Conservation (phyloP, 2,329 filamentous ascomycete genomes). For the Beauveria sp. region DNA sequence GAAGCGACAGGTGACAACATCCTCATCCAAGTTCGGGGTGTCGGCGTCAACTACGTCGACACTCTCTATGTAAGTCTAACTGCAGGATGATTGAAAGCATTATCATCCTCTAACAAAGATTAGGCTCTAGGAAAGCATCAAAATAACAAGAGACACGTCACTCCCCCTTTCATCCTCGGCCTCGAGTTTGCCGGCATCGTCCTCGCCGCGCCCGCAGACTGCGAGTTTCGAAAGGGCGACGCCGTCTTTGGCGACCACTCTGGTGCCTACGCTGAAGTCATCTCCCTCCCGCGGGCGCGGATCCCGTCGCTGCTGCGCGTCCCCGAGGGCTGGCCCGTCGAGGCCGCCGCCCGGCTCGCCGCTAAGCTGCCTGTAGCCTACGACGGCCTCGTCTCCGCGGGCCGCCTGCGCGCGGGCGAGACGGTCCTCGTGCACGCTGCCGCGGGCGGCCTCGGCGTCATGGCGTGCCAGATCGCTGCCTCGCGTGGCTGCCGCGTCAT, state of each 20-base stretch:
- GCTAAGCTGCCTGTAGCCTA: slow-evolving; percentile 47
- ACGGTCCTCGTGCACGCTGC: slow-evolving; percentile 48
- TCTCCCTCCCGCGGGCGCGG: slow-evolving; percentile 30
- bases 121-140: slow-evolving; percentile 49
- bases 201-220: slow-evolving; percentile 26
- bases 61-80: slow-evolving; percentile 39
- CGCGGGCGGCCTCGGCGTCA: slow-evolving; percentile 46
- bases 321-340: slow-evolving; percentile 36
- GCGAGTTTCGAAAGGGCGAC: slow-evolving; percentile 36
- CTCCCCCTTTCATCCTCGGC: slow-evolving; percentile 50
- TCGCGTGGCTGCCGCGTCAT: slow-evolving; percentile 45
- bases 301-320: slow-evolving; percentile 30
- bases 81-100: neutral
- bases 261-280: slow-evolving; percentile 45
- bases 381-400: slow-evolving; percentile 37
- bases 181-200: slow-evolving; percentile 54
- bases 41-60: slow-evolving; percentile 53
- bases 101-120: neutral
- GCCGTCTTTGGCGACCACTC: slow-evolving; percentile 44
- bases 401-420: slow-evolving; percentile 34
- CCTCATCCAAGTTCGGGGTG: slow-evolving; percentile 38
- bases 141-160: slow-evolving; percentile 48
- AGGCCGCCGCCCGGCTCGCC: slow-evolving; percentile 44
- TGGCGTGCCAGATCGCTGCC: slow-evolving; percentile 48
- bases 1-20: slow-evolving; percentile 15